Percentiles rank a stretch among this genome's conserved stretches.
These are phyloP conservation scores for Grifola frondosa DNA, from an alignment of 1,284 basidiomycete species.

Conservation along the genomic window DNA sequence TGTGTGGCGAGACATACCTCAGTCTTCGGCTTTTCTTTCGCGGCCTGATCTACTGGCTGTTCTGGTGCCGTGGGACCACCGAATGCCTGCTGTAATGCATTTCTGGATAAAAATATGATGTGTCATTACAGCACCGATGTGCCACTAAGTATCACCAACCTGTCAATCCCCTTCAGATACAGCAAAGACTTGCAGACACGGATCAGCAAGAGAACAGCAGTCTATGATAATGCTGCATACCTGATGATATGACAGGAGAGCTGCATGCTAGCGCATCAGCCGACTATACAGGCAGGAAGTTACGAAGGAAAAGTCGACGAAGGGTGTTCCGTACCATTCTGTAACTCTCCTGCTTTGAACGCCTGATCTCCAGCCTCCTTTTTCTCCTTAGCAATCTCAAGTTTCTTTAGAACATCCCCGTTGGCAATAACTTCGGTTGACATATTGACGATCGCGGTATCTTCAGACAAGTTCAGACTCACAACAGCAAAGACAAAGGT, in stretches of 20 bases:
- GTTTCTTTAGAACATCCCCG: constrained; percentile 44
- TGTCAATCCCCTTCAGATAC: constrained; percentile 71
- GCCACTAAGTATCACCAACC: constrained; percentile 41
- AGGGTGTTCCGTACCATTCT: constrained; percentile 50
- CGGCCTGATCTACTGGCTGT: constrained; percentile 21
- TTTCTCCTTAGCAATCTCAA: constrained; percentile 61
- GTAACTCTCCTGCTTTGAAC: constrained; percentile 65
- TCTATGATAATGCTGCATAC: too few relatives aligned
- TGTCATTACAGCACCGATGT: neutral
- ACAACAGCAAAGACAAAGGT: neutral
- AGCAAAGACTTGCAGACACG: constrained; percentile 47
- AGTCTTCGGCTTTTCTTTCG: constrained; percentile 34
- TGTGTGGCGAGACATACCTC: constrained; percentile 27
- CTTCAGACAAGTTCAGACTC: constrained; percentile 1
- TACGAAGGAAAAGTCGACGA: neutral
- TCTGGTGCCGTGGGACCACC: constrained; percentile 16
- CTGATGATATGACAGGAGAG: constrained; percentile 64
- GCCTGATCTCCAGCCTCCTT: constrained; percentile 75
- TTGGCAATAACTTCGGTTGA: constrained; percentile 7
- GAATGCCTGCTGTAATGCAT: constrained; percentile 21
- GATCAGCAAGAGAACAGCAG: neutral
- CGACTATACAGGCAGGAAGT: constrained; percentile 1
- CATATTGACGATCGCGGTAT: too few relatives aligned
- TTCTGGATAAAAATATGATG: constrained; percentile 12
- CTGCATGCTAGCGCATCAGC: constrained; percentile 33